These are phyloP conservation scores for Silene uniflora DNA, from an alignment of 148 eudicot species.

Conservation along the genomic window DNA sequence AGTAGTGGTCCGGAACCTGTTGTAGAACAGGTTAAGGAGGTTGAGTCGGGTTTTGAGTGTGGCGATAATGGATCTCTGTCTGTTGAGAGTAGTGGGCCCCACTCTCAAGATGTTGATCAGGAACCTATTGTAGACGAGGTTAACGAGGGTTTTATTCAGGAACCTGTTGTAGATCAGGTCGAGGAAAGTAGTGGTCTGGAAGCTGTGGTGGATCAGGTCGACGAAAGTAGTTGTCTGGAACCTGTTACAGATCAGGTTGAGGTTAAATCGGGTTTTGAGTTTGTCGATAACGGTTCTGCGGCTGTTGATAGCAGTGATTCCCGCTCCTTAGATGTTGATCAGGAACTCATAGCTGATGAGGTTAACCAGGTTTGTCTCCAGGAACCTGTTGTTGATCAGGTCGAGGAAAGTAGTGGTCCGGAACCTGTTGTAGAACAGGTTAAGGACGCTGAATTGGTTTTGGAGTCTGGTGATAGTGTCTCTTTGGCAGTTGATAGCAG, in stretches of 20 bases:
- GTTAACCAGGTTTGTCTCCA: constrained; percentile 4
- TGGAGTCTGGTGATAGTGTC: background rate
- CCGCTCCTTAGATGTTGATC: constrained; percentile 21
- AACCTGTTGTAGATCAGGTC: constrained; percentile 4
- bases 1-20: background rate
- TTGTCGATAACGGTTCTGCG: background rate
- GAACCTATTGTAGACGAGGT: background rate
- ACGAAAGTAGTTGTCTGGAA: background rate
- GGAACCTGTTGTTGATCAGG: background rate
- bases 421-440: constrained; percentile 1
- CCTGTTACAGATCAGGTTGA: background rate
- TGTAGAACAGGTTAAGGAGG: constrained; percentile 9
- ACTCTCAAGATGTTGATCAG: background rate
- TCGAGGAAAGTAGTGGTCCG: constrained; percentile 1
- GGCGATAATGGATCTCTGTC: background rate
- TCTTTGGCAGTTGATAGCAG: background rate
- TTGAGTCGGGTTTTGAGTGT: background rate
- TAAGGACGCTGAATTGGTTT: background rate
- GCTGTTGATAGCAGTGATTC: constrained; percentile 7
- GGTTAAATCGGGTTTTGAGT: background rate
- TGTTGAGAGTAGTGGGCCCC: background rate
- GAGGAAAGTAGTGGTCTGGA: background rate
- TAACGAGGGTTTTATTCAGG: constrained; percentile 1
- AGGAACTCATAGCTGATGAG: background rate
- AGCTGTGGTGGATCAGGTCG: background rate